Base-by-base conservation (phyloP, 2,329 filamentous ascomycete species). In the Penicillium sp. region DNA sequence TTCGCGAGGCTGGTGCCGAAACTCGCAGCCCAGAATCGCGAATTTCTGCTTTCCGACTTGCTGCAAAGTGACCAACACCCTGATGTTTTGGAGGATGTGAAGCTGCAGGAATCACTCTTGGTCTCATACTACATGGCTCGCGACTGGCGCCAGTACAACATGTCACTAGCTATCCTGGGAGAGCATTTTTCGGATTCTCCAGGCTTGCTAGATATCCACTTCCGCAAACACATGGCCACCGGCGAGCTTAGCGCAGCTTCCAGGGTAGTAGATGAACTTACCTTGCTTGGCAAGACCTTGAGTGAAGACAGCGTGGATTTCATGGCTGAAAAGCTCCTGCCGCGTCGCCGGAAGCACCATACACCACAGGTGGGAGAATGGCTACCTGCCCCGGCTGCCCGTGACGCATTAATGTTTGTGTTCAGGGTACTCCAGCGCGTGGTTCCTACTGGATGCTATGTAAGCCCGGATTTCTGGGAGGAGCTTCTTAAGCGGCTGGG, bases 1-100 rank as follows among this genome's bases (percentile, higher is more conserved):
- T 96, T 91, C 68, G 82, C 85, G 45, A 81, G 82, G 43, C 80
- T 90, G 10, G 67, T 96, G 5, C 79, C 84, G 41, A 83, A 85
- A 55, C 84, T 95, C 55, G 87, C 87, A 5, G 73, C 73, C 21
- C 78, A 82, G 33, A 79, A 81, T 29, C 81, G 88, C n/a, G 78
- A 75, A 31, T 73, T 77, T 7, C 66, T 86, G 21, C 78, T 86
- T 52, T 70, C 78, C 9, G 78, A 80, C 58, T 68, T 87, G 10
- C 64, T 87, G 8, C 66, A 78, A 39, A 86, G 81, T 61, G 86
- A 90, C 67, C 82, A 87, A 56, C 86, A 89, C 72, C 86, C 86
- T 1, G 86, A 88, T 58, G 78, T 81, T 8, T 81, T 87, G 49
- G 85, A 86, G 62, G 81, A 89, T 65, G 61, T 59, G 5, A 61